Evolutionary conservation across 345 rosid species (phyloP), one percentile per base, ranked within the genome.

Genomic region (Carallia brachiata): DNA sequence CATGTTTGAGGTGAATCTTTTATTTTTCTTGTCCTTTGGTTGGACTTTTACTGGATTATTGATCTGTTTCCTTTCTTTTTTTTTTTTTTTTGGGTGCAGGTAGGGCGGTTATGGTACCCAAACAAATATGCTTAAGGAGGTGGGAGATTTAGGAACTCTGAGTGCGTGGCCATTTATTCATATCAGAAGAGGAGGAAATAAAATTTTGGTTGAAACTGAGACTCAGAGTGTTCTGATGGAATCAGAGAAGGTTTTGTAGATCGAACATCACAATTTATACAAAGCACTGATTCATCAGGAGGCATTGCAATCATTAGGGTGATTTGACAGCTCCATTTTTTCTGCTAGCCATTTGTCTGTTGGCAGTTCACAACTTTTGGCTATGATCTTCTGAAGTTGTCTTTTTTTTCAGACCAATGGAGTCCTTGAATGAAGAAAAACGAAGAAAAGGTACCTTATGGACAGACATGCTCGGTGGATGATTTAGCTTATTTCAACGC

Each of bases 151-250:
- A 44, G 90, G 98, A 36, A 94, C 98, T 31, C 97, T 96, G 50
- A 91, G 96, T 69, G 98, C 98, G 50, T 96, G 96, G 56, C 97
- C 97, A 56, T 86, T 91, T 30, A 61, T 80, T 81, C 92, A 83
- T 72, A 82, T 17, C 55, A 86, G 77, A 65, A 70, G 78, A 47
- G 23, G 88, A 88, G 68, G 66, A 50, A 73, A 77, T 50, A 71
- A 62, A 62, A 69, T 78, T 73, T 79, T 61, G 19, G 68, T 76
- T 58, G 92, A 85, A 66, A 63, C 65, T 7, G 85, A 84, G 80
- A 76, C 48, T 61, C 72, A 4, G 83, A 61, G 70, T 67, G 39
- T 76, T 72, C 67, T 73, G 72, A 71, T 54, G 75, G 59, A 34
- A 61, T 23, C 55, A 53, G 30, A 36, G 77, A 82, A 57, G 72